Evolutionary conservation across 805 yeast species (phyloP).

Genomic region (Kazachstania psychrophila): DNA sequence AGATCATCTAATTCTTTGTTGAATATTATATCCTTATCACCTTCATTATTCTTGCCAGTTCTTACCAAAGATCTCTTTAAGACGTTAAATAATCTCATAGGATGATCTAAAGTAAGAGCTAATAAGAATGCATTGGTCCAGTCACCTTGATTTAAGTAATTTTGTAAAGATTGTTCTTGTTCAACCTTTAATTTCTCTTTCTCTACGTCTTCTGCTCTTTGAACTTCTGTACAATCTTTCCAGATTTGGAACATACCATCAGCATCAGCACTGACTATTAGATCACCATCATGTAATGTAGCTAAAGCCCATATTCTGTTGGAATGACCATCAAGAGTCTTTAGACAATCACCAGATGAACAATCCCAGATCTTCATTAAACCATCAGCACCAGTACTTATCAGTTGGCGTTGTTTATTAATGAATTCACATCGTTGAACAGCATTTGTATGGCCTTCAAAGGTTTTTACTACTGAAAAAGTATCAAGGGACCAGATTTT

Average conservation of each 20-base stretch:
- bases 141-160: constrained; percentile 59
- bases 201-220: constrained; percentile 41
- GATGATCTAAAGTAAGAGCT: constrained; percentile 82
- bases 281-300: constrained; percentile 53
- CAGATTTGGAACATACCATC: constrained; percentile 87
- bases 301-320: constrained; percentile 92
- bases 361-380: constrained; percentile 85
- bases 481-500: constrained; percentile 83
- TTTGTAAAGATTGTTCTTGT: constrained; percentile 79
- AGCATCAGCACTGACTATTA: constrained; percentile 82
- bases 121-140: constrained; percentile 85
- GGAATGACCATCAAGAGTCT: constrained; percentile 86
- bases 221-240: constrained; percentile 79
- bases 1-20: constrained; percentile 52
- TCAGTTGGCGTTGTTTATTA: constrained; percentile 54
- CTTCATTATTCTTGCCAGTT: constrained; percentile 30
- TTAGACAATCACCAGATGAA: constrained; percentile 63
- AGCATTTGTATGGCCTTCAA: constrained; percentile 91
- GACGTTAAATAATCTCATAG: constrained; percentile 77
- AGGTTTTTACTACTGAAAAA: constrained; percentile 65
- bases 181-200: constrained; percentile 55
- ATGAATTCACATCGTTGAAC: constrained; percentile 74
- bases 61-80: constrained; percentile 50
- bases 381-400: constrained; percentile 87
- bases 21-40: constrained; percentile 13